Base-by-base conservation (phyloP, 129 eudicot species). In the Flaveria bidentis region DNA sequence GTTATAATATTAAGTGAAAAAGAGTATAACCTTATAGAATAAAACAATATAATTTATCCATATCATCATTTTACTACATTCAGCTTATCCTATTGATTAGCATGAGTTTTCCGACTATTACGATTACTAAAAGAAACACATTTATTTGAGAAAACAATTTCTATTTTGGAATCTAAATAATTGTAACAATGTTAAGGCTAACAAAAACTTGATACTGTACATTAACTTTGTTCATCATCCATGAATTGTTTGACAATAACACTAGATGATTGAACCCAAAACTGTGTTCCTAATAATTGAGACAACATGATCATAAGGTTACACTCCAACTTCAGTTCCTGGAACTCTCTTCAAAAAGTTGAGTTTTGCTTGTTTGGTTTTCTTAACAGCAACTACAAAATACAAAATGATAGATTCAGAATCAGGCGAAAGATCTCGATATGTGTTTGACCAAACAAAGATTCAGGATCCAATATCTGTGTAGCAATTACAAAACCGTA, bases 321-420 rank as follows among this genome's bases (percentile, higher is more conserved):
- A 78, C 76, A 33, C 79, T 65, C 73, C 78, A n/a, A 85, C 89
- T 56, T 82, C 78, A 44, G 88, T 79, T 63, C 80, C 88, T 55
- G 83, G 81, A 78, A 44, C 75, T 9, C 75, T 57, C 77, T 79
- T 87, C 28, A 75, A 72, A 77, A 90, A 83, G 79, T 74, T 83
- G 56, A 90, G 85, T 64, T 76, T 86, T 49, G 96, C 88, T 85
- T 90, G 92, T 72, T 87, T 90, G 65, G 87, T 85, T 53, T 72
- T 80, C 78, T 87, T 90, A 28, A 81, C 82, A 74, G 86, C 74
- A 15, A 61, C 96, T 85, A 62, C 20, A 52, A 71, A 46, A 71
- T 9, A 45, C 50, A 45, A 36, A 81, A 23, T 23, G 47, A 46
- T 28, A 22, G 49, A 30, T n/a, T 30, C 16, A 52, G 65, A n/a